Percentiles rank a stretch among this genome's conserved stretches.
Conservation (phyloP, 2,329 filamentous ascomycete species). For the Colletotrichum siamense region DNA sequence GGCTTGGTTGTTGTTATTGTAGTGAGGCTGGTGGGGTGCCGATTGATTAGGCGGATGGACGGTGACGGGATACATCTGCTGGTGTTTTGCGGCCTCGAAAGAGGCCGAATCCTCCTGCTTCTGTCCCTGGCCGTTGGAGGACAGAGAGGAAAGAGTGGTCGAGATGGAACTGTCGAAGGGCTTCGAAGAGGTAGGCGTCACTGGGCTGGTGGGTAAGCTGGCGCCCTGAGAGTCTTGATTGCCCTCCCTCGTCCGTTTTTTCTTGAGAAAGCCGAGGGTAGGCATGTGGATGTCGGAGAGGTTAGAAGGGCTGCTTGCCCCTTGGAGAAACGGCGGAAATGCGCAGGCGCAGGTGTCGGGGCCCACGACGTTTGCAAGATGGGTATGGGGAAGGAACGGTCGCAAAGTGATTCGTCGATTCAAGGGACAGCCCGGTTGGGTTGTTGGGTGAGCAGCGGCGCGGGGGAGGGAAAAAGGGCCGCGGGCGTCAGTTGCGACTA, state of each 20-base stretch:
- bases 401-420: constrained; percentile 19
- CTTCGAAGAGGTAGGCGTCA: constrained; percentile 63
- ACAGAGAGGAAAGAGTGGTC: constrained; percentile 25
- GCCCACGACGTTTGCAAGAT: constrained; percentile 21
- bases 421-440: constrained; percentile 16
- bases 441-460: background rate
- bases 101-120: constrained; percentile 22
- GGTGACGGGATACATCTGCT: constrained; percentile 36
- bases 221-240: constrained; percentile 72
- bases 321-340: background rate
- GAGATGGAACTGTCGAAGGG: constrained; percentile 47
- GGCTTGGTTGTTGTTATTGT: constrained; percentile 30
- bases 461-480: background rate
- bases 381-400: constrained; percentile 12
- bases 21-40: constrained; percentile 33
- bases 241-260: constrained; percentile 96
- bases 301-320: constrained; percentile 28
- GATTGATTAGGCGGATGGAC: constrained; percentile 31
- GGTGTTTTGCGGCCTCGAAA: constrained; percentile 26
- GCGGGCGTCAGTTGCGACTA: background rate
- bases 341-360: constrained; percentile 11
- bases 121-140: constrained; percentile 11
- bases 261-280: constrained; percentile 95
- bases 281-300: constrained; percentile 69
- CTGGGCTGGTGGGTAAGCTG: constrained; percentile 68